phyloP scores from a whole-genome alignment of 495 filamentous ascomycete species.

The Extremus antarcticus region DNA sequence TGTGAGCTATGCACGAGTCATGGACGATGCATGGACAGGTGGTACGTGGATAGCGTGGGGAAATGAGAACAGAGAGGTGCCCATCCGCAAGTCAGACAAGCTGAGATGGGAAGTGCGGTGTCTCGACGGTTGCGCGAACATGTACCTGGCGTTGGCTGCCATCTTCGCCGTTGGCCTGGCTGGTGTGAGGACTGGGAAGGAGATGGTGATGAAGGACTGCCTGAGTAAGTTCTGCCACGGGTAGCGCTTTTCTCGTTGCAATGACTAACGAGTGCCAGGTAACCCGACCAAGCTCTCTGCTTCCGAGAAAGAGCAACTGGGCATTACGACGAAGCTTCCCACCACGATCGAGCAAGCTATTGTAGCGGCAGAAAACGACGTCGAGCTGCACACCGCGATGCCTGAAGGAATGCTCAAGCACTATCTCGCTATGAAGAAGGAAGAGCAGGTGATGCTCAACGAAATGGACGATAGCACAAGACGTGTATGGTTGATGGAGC shows the following conservation, averaged over 20 bases:
- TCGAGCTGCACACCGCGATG: constrained; percentile 19
- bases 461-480: constrained; percentile 25
- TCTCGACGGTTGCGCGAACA: constrained; percentile 62
- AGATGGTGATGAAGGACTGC: constrained; percentile 48
- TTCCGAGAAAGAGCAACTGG: constrained; percentile 40
- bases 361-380: constrained; percentile 22
- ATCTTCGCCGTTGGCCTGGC: constrained; percentile 53
- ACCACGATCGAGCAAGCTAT: constrained; percentile 19
- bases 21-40: constrained; percentile 61
- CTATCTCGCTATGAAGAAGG: constrained; percentile 28
- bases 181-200: constrained; percentile 40
- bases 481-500: constrained; percentile 29
- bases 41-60: constrained; percentile 68
- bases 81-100: constrained; percentile 41
- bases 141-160: constrained; percentile 57
- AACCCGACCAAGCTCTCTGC: constrained; percentile 33
- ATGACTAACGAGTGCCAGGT: constrained; percentile 6
- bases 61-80: constrained; percentile 61
- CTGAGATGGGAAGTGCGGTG: constrained; percentile 62
- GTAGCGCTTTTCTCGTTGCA: too few relatives aligned
- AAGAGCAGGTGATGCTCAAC: constrained; percentile 29
- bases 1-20: constrained; percentile 51
- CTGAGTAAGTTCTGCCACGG: constrained; percentile 31
- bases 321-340: constrained; percentile 35
- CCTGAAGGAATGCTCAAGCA: constrained; percentile 22